These are phyloP conservation scores for Ensete ventricosum DNA, from an alignment of 176 grass and related monocot species.

Conservation along the genomic window DNA sequence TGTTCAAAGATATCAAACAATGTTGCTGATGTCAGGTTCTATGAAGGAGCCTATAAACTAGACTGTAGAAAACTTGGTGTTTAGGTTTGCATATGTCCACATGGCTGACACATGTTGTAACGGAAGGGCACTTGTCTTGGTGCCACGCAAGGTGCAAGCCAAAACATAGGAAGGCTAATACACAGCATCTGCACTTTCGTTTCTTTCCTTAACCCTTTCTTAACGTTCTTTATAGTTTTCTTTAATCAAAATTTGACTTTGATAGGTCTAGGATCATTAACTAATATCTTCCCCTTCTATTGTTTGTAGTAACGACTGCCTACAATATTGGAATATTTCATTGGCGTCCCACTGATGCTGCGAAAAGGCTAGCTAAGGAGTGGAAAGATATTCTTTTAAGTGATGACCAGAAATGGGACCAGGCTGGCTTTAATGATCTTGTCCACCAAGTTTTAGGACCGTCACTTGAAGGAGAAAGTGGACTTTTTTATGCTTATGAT, in stretches of 20 bases:
- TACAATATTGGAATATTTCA: conserved; percentile 96
- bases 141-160: too few relatives aligned
- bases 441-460: conserved; percentile 51
- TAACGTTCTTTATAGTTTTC: not conserved
- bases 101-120: too few relatives aligned
- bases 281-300: conserved; percentile 11
- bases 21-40: too few relatives aligned
- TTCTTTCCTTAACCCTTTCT: not conserved
- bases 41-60: too few relatives aligned
- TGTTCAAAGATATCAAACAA: too few relatives aligned
- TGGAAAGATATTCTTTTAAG: conserved; percentile 79
- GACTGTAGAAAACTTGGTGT: too few relatives aligned
- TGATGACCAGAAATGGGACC: conserved; percentile 87
- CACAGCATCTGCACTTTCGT: not conserved
- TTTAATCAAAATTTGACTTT: conserved; percentile 7
- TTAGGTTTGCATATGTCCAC: too few relatives aligned
- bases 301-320: conserved; percentile 62
- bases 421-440: conserved; percentile 91
- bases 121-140: too few relatives aligned
- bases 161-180: too few relatives aligned
- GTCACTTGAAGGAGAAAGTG: conserved; percentile 48
- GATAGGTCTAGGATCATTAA: conserved; percentile 13
- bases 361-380: conserved; percentile 83
- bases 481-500: conserved; percentile 82
- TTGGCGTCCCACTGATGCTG: conserved; percentile 76